These are phyloP conservation scores for Cucurbita pepo DNA, from an alignment of 306 rosid genomes.

Conservation along the genomic window DNA sequence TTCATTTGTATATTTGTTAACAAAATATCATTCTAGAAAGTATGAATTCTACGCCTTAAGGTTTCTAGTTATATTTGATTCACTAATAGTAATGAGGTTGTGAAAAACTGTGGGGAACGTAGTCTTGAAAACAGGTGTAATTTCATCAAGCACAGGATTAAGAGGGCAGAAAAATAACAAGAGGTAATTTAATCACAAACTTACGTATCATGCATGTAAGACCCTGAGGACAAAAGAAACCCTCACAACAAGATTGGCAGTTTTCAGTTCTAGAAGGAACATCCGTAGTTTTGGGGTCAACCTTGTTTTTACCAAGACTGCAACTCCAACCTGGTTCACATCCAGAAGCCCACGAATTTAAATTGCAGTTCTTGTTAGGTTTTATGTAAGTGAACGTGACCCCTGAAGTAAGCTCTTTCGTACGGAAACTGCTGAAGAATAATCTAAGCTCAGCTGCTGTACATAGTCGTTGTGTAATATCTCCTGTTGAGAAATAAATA, in stretches of 20 bases:
- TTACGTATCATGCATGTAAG: slow-evolving; percentile 83
- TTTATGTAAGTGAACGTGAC: slow-evolving; percentile 22
- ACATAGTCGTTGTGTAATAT: slow-evolving; percentile 40
- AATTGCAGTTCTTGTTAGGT: slow-evolving; percentile 62
- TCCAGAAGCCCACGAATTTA: slow-evolving; percentile 55
- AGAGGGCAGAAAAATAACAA: background rate
- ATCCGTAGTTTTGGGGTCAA: slow-evolving; percentile 21
- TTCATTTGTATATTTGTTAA: background rate
- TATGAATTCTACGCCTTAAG: background rate
- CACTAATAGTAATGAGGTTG: background rate
- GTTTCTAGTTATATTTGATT: background rate
- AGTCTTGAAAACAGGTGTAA: background rate
- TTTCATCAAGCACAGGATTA: background rate
- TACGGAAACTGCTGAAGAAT: slow-evolving; percentile 31
- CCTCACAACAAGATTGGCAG: slow-evolving; percentile 69
- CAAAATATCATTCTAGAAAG: background rate
- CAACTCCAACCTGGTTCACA: slow-evolving; percentile 90
- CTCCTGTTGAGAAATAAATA: slow-evolving; percentile 30
- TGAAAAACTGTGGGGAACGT: background rate
- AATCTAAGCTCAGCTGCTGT: slow-evolving; percentile 40
- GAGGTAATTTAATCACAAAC: slow-evolving; percentile 18
- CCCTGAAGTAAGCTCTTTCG: slow-evolving; percentile 5
- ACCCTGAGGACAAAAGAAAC: slow-evolving; percentile 72
- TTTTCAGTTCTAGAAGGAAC: slow-evolving; percentile 32
- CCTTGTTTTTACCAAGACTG: slow-evolving; percentile 9